Evolutionary conservation across 2,329 filamentous ascomycete genomes (phyloP).

Genomic region (Leptographium flavum): DNA sequence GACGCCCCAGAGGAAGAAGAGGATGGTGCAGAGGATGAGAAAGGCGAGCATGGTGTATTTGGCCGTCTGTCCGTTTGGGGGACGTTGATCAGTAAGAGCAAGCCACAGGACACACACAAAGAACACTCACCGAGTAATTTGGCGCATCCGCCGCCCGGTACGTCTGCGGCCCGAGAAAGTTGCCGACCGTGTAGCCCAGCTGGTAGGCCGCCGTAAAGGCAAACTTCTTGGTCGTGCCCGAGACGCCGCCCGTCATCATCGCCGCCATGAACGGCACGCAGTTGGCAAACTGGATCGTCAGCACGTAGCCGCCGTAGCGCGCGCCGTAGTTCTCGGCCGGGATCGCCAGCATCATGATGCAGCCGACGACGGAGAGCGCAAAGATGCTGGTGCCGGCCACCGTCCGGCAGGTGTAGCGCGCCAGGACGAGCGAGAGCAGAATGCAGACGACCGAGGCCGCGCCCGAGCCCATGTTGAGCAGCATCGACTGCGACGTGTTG

Average conservation of each 20-base stretch:
- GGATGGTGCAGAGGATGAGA: background rate
- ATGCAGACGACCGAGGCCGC: constrained; percentile 40
- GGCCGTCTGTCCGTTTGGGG: too few species aligned
- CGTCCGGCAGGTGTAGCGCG: constrained; percentile 23
- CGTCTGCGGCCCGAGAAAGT: background rate
- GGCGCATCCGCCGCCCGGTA: background rate
- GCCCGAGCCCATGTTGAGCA: constrained; percentile 24
- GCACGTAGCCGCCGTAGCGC: constrained; percentile 42
- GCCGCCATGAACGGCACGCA: constrained; percentile 28
- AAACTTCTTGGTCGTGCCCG: background rate
- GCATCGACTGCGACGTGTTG: constrained; percentile 19
- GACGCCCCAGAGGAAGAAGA: background rate
- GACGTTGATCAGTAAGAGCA: background rate
- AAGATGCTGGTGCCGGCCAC: constrained; percentile 38
- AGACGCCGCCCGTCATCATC: constrained; percentile 30
- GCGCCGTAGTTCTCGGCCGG: constrained; percentile 16
- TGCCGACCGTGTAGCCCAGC: background rate
- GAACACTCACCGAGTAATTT: background rate
- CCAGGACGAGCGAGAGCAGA: constrained; percentile 27
- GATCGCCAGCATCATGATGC: constrained; percentile 2
- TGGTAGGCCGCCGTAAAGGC: background rate
- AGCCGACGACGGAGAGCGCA: constrained; percentile 24
- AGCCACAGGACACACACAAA: background rate
- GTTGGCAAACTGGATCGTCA: constrained; percentile 28
- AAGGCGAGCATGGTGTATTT: constrained; percentile 1